These are phyloP conservation scores for Globisporangium sylvaticum DNA, from an alignment of 352 stramenopile species.

Conservation along the genomic window DNA sequence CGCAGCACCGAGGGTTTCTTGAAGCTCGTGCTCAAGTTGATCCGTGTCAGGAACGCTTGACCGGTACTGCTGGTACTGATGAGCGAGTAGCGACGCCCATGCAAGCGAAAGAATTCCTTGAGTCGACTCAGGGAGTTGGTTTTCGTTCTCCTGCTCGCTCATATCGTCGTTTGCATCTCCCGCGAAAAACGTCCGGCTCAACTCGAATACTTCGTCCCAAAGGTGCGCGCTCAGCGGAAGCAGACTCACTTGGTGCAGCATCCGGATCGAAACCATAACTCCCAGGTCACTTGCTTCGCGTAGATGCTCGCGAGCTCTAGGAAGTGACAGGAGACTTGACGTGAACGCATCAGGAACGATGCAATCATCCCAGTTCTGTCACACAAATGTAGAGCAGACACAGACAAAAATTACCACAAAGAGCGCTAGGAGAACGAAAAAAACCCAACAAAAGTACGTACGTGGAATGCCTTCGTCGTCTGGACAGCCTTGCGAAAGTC, in stretches of 20 bases:
- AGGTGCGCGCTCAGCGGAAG: constrained; percentile 18
- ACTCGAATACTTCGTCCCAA: constrained; percentile 12
- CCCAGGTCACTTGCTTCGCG: constrained; percentile 30
- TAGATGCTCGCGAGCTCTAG: constrained; percentile 18
- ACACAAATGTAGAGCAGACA: background rate
- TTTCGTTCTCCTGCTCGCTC: constrained; percentile 13
- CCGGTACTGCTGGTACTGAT: constrained; percentile 25
- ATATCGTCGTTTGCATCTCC: constrained; percentile 18
- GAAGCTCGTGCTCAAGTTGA: constrained; percentile 32
- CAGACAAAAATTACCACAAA: background rate
- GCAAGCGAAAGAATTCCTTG: constrained; percentile 45
- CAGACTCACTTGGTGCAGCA: constrained; percentile 26
- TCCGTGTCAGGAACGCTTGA: constrained; percentile 6
- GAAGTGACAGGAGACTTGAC: constrained; percentile 15
- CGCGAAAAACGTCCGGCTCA: constrained; percentile 33
- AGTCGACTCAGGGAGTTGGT: constrained; percentile 18
- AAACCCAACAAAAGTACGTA: constrained; percentile 7
- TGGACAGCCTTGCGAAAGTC: constrained; percentile 27
- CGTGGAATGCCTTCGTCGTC: constrained; percentile 32
- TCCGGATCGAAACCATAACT: constrained; percentile 26
- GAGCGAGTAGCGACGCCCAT: constrained; percentile 50
- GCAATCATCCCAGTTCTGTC: constrained; percentile 25
- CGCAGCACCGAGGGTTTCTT: constrained; percentile 34
- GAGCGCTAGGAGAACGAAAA: background rate
- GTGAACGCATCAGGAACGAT: constrained; percentile 33